Evolutionary conservation across 805 yeast species (phyloP).

Genomic region (Ogataea dorogensis): DNA sequence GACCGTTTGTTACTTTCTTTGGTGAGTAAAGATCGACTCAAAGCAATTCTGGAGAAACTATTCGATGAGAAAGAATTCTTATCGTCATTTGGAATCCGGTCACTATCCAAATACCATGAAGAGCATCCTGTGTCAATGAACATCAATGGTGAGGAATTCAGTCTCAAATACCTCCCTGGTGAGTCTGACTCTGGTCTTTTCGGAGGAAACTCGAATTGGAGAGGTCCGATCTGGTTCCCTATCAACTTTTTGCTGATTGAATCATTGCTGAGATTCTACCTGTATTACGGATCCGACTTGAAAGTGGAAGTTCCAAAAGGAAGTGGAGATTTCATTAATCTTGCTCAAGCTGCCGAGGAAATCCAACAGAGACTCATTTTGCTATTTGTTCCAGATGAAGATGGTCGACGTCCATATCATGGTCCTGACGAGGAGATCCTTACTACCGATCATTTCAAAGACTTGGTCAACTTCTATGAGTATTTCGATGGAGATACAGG

Average conservation of each 20-base stretch:
- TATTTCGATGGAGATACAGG: slow-evolving; percentile 95
- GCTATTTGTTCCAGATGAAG: slow-evolving; percentile 66
- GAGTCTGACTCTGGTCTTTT: slow-evolving; percentile 91
- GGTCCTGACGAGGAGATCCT: slow-evolving; percentile 55
- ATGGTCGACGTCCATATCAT: slow-evolving; percentile 67
- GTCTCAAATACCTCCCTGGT: slow-evolving; percentile 77
- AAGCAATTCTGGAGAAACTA: slow-evolving; percentile 73
- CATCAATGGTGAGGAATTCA: slow-evolving; percentile 71
- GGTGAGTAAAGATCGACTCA: slow-evolving; percentile 76
- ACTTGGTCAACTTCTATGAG: slow-evolving; percentile 77
- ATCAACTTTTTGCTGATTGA: slow-evolving; percentile 83
- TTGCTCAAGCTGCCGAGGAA: slow-evolving; percentile 89
- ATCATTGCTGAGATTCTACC: slow-evolving; percentile 79
- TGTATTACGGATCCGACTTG: slow-evolving; percentile 83
- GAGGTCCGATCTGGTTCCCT: slow-evolving; percentile 98
- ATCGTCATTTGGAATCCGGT: slow-evolving; percentile 82
- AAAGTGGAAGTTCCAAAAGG: slow-evolving; percentile 88
- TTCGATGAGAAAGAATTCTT: slow-evolving; percentile 84
- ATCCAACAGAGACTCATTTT: slow-evolving; percentile 81
- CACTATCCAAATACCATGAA: slow-evolving; percentile 82
- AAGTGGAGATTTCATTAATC: slow-evolving; percentile 69
- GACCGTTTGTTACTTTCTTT: slow-evolving; percentile 76
- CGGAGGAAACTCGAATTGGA: slow-evolving; percentile 96
- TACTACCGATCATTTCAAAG: slow-evolving; percentile 71
- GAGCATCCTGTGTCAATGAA: slow-evolving; percentile 81